These are phyloP conservation scores for Hemisphaericaspora subhashii DNA, from an alignment of 1,139 yeast species.

Conservation along the genomic window DNA sequence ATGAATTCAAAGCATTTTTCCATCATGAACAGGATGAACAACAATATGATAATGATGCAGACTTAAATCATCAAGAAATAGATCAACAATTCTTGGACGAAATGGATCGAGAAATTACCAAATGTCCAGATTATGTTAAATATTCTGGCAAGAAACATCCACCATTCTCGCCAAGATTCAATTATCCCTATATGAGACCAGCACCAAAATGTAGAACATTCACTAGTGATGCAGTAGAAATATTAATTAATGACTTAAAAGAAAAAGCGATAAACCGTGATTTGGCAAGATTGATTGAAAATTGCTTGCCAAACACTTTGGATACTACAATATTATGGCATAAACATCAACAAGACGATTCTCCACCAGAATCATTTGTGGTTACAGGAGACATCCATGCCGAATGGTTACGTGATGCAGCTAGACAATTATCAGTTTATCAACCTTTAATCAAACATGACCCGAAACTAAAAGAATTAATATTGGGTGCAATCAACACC, in stretches of 20 bases:
- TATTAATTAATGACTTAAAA: constrained; percentile 55
- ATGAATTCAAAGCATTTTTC: background rate
- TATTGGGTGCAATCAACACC: constrained; percentile 78
- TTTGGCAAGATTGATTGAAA: constrained; percentile 73
- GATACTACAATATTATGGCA: constrained; percentile 89
- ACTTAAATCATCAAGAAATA: constrained; percentile 2
- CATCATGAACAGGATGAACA: background rate
- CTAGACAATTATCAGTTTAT: constrained; percentile 79
- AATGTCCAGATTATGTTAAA: constrained; percentile 44
- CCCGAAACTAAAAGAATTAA: constrained; percentile 45
- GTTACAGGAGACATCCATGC: constrained; percentile 93
- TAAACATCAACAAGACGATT: constrained; percentile 34
- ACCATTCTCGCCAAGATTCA: constrained; percentile 52
- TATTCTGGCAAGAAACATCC: constrained; percentile 44
- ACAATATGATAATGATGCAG: background rate
- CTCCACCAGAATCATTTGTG: constrained; percentile 49
- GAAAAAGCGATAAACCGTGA: constrained; percentile 57
- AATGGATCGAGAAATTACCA: constrained; percentile 21
- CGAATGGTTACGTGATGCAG: constrained; percentile 86
- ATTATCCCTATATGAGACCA: constrained; percentile 78
- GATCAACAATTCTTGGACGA: constrained; percentile 3
- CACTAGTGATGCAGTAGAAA: constrained; percentile 60
- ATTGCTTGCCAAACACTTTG: constrained; percentile 82
- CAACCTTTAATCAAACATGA: constrained; percentile 61
- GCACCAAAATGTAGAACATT: constrained; percentile 72